Evolutionary conservation across 1,284 basidiomycete genomes (phyloP).

Genomic region (Lentinus polychrous): DNA sequence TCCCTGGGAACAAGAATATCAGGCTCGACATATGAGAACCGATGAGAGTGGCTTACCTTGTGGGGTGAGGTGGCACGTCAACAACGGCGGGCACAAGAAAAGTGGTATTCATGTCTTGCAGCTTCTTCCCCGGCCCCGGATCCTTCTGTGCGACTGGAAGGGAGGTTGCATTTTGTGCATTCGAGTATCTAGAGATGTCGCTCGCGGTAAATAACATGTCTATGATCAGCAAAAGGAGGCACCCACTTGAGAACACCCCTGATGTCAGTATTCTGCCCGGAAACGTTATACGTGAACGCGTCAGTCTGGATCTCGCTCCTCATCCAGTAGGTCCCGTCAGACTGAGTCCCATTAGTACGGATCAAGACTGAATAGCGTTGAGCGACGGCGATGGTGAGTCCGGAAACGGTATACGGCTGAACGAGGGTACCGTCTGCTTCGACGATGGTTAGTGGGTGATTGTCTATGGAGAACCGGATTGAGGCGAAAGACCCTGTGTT

Average conservation of each 20-base stretch:
- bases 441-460: conserved; percentile 37
- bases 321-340: conserved; percentile 31
- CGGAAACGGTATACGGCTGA: conserved; percentile 29
- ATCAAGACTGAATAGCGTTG: conserved; percentile 44
- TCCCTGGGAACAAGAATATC: background rate
- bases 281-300: conserved; percentile 28
- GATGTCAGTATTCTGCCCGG: conserved; percentile 26
- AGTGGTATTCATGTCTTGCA: conserved; percentile 18
- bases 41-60: conserved; percentile 11
- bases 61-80: conserved; percentile 16
- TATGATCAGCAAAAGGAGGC: background rate
- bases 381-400: conserved; percentile 33
- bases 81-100: conserved; percentile 22
- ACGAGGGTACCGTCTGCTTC: conserved; percentile 41
- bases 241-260: conserved; percentile 27
- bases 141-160: conserved; percentile 10
- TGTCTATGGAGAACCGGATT: conserved; percentile 37
- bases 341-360: conserved; percentile 26
- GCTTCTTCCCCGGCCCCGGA: conserved; percentile 12
- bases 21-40: background rate
- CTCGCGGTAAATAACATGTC: background rate
- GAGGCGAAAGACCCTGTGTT: conserved; percentile 40
- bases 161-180: conserved; percentile 5
- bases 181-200: conserved; percentile 10
- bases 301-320: conserved; percentile 32